Evolutionary conservation across 169 alveolate species (phyloP).

Genomic region (Plasmodium gallinaceum): DNA sequence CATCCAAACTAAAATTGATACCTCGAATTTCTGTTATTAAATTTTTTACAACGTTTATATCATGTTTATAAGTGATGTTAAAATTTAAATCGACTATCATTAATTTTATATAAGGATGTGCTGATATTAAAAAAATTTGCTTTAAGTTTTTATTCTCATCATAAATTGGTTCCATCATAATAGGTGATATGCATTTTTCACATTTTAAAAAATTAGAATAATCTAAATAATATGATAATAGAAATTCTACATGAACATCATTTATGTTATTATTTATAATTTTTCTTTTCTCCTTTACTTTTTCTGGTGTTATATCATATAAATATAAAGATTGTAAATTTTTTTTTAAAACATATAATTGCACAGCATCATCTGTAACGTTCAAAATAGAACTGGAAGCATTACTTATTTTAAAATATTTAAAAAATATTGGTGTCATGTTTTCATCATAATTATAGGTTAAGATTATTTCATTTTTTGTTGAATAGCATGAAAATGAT

Average conservation of each 20-base stretch:
- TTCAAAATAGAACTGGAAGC: constrained; percentile 48
- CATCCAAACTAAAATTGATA: constrained; percentile 27
- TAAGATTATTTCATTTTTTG: constrained; percentile 38
- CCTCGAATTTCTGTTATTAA: constrained; percentile 1
- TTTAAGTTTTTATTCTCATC: constrained; percentile 51
- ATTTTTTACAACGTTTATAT: constrained; percentile 35
- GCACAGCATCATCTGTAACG: constrained; percentile 3
- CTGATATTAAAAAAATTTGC: constrained; percentile 40
- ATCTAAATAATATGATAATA: constrained; percentile 44
- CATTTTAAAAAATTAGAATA: constrained; percentile 44
- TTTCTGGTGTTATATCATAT: constrained; percentile 66
- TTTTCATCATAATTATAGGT: constrained; percentile 44
- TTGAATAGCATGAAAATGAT: constrained; percentile 42
- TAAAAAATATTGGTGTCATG: constrained; percentile 53
- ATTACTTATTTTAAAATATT: constrained; percentile 35
- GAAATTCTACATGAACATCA: constrained; percentile 18
- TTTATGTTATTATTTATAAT: not conserved
- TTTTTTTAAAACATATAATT: constrained; percentile 71
- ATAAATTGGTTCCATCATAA: constrained; percentile 73
- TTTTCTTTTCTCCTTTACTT: constrained; percentile 19
- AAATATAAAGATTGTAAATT: constrained; percentile 22
- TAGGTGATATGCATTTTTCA: constrained; percentile 48
- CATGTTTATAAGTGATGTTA: constrained; percentile 8
- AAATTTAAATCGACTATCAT: constrained; percentile 34
- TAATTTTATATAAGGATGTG: constrained; percentile 39